Evolutionary conservation across 2,329 filamentous ascomycete genomes (phyloP).

Genomic region (Colletotrichum sp.): DNA sequence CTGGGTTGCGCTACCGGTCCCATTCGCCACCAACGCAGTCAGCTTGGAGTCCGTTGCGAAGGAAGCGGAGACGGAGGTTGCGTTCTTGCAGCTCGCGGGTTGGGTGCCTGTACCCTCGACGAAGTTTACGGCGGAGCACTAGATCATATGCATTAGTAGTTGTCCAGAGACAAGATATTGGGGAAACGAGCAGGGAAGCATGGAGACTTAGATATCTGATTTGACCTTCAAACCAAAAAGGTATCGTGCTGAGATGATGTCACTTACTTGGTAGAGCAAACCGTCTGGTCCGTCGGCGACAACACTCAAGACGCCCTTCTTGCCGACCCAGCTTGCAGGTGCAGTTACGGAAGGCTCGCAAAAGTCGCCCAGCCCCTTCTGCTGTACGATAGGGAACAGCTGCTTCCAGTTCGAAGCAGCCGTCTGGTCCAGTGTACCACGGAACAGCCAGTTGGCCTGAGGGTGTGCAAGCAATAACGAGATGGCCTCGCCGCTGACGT

Average conservation of each 20-base stretch:
- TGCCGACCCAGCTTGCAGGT: conserved; percentile 55
- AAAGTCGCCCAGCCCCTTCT: conserved; percentile 58
- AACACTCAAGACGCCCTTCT: conserved; percentile 59
- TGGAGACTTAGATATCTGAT: background rate
- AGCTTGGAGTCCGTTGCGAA: background rate
- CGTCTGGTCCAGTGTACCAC: conserved; percentile 57
- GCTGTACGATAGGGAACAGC: conserved; percentile 56
- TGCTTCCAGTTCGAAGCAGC: conserved; percentile 57
- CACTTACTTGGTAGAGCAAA: conserved; percentile 57
- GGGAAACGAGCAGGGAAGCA: background rate
- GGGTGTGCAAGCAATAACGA: conserved; percentile 52
- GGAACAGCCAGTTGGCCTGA: conserved; percentile 60
- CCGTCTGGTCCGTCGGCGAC: conserved; percentile 59
- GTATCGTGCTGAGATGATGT: conserved; percentile 41
- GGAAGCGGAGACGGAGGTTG: conserved; percentile 23
- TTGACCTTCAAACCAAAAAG: conserved; percentile 25
- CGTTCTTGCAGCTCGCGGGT: conserved; percentile 39
- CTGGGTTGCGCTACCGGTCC: background rate
- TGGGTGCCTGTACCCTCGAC: conserved; percentile 41
- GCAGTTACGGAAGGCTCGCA: conserved; percentile 55
- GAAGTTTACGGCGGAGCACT: conserved; percentile 51
- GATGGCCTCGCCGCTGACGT: conserved; percentile 60
- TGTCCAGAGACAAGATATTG: background rate
- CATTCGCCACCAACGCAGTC: background rate
- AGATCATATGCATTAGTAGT: background rate